Evolutionary conservation across 495 filamentous ascomycete species (phyloP), one percentile per base, ranked within the genome.

Genomic region (Annulohypoxylon nitens): DNA sequence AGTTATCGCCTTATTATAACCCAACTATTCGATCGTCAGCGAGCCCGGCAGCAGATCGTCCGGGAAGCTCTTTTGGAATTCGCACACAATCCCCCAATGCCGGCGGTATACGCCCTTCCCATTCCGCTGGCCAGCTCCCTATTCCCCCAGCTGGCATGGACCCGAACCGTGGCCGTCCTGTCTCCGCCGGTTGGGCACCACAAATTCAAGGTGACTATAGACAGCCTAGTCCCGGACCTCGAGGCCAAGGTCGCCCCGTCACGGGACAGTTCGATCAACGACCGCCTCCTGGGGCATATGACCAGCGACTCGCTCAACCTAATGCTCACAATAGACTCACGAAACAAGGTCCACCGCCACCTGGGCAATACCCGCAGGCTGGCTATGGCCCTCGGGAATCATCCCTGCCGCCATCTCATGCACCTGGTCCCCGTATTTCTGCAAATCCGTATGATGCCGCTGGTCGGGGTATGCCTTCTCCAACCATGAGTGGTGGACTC

Each of bases 1-100:
- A 70, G 37, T 57, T 78, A 37, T 74, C 81, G 58, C 74, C 81
- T 50, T 70, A 82, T 65, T 76, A 77, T 36, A 82, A 82, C 66
- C 77, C 79, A 8, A 70, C 66, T 47, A 80, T 76, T 66, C 83
- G 78, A 67, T 79, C 77, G 63, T 81, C 76, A 60, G 47, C 69
- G 66, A 80, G 81, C 37, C 87, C 84, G 0, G 79, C 74, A 39
- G 84, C 86, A 14, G 87, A 88, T 69, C 87, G 91, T 1, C 89
- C 91, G 10, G 85, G 83, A 57, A 92, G 90, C 66, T 89, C 91
- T 11, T 91, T 91, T 78, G 89, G 90, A 14, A 90, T 92, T 75
- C 88, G 83, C 20, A 82, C 86, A 0, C 68, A 79, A 18, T 64
- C 68, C 26, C 76, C 64, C 43, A 74, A 57, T 8, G 37, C 10